These are phyloP conservation scores for Anthracocystis setariae DNA, from an alignment of 1,284 basidiomycete species.

Conservation along the genomic window DNA sequence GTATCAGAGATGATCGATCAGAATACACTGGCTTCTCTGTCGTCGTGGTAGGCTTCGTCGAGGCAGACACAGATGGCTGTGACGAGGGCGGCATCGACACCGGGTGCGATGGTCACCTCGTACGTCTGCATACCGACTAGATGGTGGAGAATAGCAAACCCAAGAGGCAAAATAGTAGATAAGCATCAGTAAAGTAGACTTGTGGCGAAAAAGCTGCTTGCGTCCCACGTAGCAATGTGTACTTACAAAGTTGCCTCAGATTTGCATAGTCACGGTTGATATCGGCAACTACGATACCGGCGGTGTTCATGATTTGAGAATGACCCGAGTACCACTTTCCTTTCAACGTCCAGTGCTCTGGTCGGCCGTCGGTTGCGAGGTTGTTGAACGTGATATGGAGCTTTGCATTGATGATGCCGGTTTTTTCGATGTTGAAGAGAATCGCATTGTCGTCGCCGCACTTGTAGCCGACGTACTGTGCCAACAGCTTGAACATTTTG, in stretches of 20 bases:
- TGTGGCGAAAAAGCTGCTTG: too few species aligned
- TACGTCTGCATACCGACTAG: conserved; percentile 45
- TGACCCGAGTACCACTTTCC: conserved; percentile 30
- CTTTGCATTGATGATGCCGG: conserved; percentile 28
- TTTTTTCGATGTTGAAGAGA: conserved; percentile 29
- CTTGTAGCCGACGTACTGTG: background rate
- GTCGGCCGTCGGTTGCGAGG: conserved; percentile 20
- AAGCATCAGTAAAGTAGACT: too few species aligned
- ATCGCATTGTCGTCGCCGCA: background rate
- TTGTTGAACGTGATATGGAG: conserved; percentile 39
- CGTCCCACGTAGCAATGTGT: conserved; percentile 9
- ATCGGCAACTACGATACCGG: conserved; percentile 35
- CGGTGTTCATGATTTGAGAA: conserved; percentile 33
- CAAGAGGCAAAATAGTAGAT: too few species aligned
- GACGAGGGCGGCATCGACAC: conserved; percentile 69
- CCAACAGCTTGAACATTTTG: background rate
- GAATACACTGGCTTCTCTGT: too few species aligned
- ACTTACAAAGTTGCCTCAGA: conserved; percentile 27
- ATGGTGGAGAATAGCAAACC: too few species aligned
- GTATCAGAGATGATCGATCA: too few species aligned
- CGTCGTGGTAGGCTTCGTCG: conserved; percentile 60
- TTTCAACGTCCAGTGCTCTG: conserved; percentile 17
- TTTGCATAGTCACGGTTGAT: conserved; percentile 37
- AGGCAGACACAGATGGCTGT: conserved; percentile 69
- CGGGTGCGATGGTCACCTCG: conserved; percentile 68